Percentiles rank a stretch among this genome's conserved stretches.
Conservation (phyloP, 2,329 filamentous ascomycete species). For the Fusarium hostae region DNA sequence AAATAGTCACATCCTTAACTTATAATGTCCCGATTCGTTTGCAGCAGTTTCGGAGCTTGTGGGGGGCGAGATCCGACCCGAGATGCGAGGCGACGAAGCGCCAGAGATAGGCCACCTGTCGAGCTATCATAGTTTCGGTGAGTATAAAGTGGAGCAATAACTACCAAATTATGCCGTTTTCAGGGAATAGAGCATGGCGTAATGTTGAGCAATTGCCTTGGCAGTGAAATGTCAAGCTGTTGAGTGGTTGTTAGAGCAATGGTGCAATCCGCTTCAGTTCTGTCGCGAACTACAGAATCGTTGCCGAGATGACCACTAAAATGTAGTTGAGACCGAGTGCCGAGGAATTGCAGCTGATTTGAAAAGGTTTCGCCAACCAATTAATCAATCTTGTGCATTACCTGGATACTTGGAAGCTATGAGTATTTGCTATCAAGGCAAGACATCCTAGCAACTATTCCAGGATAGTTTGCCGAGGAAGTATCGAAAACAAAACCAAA, state of each 20-base stretch:
- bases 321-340: neutral
- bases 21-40: too few relatives aligned
- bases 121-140: neutral
- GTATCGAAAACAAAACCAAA: too few relatives aligned
- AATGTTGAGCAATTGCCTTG: neutral
- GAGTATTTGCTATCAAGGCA: neutral
- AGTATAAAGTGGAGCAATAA: neutral
- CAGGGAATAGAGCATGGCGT: neutral
- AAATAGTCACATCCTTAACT: accelerated
- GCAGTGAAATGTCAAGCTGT: neutral
- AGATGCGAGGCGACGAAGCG: neutral
- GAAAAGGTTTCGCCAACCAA: too few relatives aligned
- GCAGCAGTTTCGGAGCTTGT: neutral
- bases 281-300: neutral
- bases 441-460: neutral
- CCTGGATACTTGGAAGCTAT: neutral
- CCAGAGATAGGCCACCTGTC: neutral
- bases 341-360: accelerated
- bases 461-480: neutral
- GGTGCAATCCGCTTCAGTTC: neutral
- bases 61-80: neutral
- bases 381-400: neutral
- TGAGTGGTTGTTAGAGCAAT: neutral
- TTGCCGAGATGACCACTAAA: neutral
- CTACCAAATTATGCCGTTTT: neutral